Base-by-base conservation (phyloP, 805 yeast species). In the Wickerhamomyces queroliae region DNA sequence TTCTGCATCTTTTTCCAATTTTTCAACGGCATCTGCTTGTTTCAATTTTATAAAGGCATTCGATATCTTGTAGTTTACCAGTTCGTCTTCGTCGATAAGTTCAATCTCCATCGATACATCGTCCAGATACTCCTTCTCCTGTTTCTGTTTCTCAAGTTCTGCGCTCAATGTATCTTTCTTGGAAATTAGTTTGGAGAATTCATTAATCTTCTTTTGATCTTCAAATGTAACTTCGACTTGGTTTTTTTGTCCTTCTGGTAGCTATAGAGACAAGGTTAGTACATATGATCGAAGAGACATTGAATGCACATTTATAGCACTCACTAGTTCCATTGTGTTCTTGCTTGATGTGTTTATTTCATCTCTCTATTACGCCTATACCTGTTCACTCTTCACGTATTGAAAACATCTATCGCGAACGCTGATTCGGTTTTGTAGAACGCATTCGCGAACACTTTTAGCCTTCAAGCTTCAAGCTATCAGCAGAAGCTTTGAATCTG, bases 131-230 rank as follows among this genome's bases (percentile, higher is more conserved):
- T 89, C 97, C 49, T 88, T 86, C 52, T 88, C 95, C 44, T 76
- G 74, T 49, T 71, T 67, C 44, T 70, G 66, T 39, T 63, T 62
- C 17, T 66, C 63, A 26, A 84, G 64, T 36, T 70, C 70, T 16
- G 62, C 71, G 24, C 71, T 66, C 12, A 80, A 58, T 16, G 70
- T 69, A 47, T 85, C 88, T 48, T 82, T 80, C 44, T 81, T 78
- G 47, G 80, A 69, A 43, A 89, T 86, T 45, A 89, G 69, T 34
- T 89, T 83, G 13, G 96, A 86, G 57, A 93, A 91, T 58, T 78
- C 78, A 62, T 91, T 93, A 66, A 91, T 91, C 56, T 77, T 77
- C 56, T 84, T 80, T 64, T 91, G 99, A 59, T 91, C 98, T 42
- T 76, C 52, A 31, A 55, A 59, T 6, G 64, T 55, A 6, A 67